These are phyloP conservation scores for Fraxinus anomala DNA, from an alignment of 257 asterid genomes.

Conservation along the genomic window DNA sequence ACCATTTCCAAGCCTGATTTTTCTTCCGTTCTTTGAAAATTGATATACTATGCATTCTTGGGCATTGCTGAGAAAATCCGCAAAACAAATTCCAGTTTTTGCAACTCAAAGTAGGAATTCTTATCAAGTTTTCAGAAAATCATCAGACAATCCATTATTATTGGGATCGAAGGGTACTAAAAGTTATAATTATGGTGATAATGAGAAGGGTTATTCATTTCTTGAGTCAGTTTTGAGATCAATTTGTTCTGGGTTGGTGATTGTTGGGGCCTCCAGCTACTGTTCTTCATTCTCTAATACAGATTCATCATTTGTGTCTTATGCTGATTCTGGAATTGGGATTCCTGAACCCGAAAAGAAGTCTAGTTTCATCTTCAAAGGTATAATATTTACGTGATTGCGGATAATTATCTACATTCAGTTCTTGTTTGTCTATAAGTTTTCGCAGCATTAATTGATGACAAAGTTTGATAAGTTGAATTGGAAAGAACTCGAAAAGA, in stretches of 20 bases:
- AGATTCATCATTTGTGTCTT: conserved; percentile 38
- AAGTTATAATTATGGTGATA: conserved; percentile 25
- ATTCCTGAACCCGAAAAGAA: conserved; percentile 38
- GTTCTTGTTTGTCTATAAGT: background rate
- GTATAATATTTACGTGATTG: conserved; percentile 23
- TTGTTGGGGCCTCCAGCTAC: conserved; percentile 46
- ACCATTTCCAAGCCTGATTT: background rate
- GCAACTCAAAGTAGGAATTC: conserved; percentile 30
- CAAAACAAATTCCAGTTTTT: conserved; percentile 32
- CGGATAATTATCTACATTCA: too few species aligned
- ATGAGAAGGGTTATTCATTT: conserved; percentile 21
- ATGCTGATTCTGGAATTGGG: conserved; percentile 64
- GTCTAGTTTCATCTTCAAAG: conserved; percentile 55
- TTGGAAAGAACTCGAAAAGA: too few species aligned
- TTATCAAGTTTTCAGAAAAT: conserved; percentile 34
- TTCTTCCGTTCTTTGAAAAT: background rate
- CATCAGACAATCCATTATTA: conserved; percentile 28
- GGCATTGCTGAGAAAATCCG: conserved; percentile 45
- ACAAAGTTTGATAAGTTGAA: too few species aligned
- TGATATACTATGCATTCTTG: conserved; percentile 60
- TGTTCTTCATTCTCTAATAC: conserved; percentile 32
- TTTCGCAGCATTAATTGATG: too few species aligned
- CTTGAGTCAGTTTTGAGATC: conserved; percentile 41
- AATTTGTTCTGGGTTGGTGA: conserved; percentile 42
- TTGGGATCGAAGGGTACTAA: conserved; percentile 18